Evolutionary conservation across 1,284 basidiomycete species (phyloP).

Genomic region (Inonotus hispidus): DNA sequence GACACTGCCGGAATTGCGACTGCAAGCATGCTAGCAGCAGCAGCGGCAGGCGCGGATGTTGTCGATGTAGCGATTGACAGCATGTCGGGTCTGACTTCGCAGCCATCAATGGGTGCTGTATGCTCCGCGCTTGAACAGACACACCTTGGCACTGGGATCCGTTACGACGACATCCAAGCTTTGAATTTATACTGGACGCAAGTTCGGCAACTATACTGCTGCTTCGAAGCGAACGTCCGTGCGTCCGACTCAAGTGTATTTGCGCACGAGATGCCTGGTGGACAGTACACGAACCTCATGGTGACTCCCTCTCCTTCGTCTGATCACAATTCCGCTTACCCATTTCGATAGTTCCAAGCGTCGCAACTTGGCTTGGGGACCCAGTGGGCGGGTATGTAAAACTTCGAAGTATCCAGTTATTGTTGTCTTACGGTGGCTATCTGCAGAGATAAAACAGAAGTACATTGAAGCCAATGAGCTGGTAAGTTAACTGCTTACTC

Average conservation of each 20-base stretch:
- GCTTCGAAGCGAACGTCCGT: conserved; percentile 98
- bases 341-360: conserved; percentile 83
- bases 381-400: conserved; percentile 78
- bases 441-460: conserved; percentile 91
- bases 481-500: conserved; percentile 39
- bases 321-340: conserved; percentile 10
- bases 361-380: conserved; percentile 95
- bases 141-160: conserved; percentile 91
- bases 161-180: conserved; percentile 95
- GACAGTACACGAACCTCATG: conserved; percentile 94
- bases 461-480: conserved; percentile 96
- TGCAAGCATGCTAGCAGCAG: conserved; percentile 94
- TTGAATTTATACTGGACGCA: conserved; percentile 99
- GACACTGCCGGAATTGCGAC: conserved; percentile 98
- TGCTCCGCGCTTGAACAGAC: conserved; percentile 95
- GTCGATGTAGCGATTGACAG: conserved; percentile 99
- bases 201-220: conserved; percentile 91
- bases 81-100: conserved; percentile 98
- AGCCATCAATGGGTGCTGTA: conserved; percentile 98
- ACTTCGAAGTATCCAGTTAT: conserved; percentile 5
- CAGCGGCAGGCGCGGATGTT: conserved; percentile 95
- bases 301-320: conserved; percentile 26
- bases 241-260: conserved; percentile 97
- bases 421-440: conserved; percentile 19
- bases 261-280: conserved; percentile 99